Conservation (phyloP, 768 basidiomycete genomes). For the Thelephora aurantiotincta region DNA sequence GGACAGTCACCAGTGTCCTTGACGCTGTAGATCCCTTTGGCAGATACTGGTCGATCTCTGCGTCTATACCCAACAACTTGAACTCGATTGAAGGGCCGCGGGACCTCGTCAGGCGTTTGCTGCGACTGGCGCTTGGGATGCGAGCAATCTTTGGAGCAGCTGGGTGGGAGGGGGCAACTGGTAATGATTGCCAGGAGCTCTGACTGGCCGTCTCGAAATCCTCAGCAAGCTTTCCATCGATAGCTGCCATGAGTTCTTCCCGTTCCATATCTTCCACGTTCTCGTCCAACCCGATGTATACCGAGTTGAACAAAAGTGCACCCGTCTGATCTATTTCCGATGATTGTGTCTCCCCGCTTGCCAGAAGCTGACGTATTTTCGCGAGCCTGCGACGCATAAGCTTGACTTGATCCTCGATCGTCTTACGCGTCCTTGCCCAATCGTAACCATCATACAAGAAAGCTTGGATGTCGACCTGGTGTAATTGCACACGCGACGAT, state of each 20-base stretch:
- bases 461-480: slow-evolving; percentile 48
- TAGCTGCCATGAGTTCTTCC: slow-evolving; percentile 71
- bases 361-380: slow-evolving; percentile 85
- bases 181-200: slow-evolving; percentile 87
- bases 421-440: slow-evolving; percentile 74
- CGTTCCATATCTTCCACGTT: slow-evolving; percentile 65
- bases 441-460: slow-evolving; percentile 91
- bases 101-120: slow-evolving; percentile 46
- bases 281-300: slow-evolving; percentile 82
- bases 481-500: slow-evolving; percentile 37
- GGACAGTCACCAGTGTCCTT: slow-evolving; percentile 51
- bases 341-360: slow-evolving; percentile 78
- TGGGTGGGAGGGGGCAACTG: slow-evolving; percentile 24
- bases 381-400: slow-evolving; percentile 77
- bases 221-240: slow-evolving; percentile 80
- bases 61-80: slow-evolving; percentile 44
- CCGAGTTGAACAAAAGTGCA: slow-evolving; percentile 81
- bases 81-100: slow-evolving; percentile 78
- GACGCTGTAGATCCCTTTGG: slow-evolving; percentile 45
- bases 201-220: slow-evolving; percentile 61
- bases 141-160: slow-evolving; percentile 25
- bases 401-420: slow-evolving; percentile 79
- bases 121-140: slow-evolving; percentile 1
- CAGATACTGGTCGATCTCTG: slow-evolving; percentile 53
- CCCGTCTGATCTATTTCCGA: slow-evolving; percentile 57